These are phyloP conservation scores for Aureobasidium leucospermi DNA, from an alignment of 2,329 filamentous ascomycete genomes.

Conservation along the genomic window DNA sequence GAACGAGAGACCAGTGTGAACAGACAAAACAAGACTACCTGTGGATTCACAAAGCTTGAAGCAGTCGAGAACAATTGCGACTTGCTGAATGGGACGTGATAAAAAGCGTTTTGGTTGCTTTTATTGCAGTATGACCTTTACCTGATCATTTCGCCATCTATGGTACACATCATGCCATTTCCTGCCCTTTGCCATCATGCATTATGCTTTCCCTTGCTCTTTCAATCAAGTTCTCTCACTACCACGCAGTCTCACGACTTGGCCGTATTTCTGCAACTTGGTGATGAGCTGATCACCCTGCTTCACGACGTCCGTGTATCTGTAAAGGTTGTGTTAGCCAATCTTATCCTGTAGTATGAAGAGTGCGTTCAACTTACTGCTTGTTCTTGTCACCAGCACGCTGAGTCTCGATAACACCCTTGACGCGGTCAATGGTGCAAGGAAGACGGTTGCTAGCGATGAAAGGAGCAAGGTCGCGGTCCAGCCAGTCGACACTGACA, in stretches of 20 bases:
- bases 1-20: too few species aligned
- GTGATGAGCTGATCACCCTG: slow-evolving; percentile 97
- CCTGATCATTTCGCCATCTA: neutral
- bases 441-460: slow-evolving; percentile 90
- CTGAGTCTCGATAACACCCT: slow-evolving; percentile 96
- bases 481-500: slow-evolving; percentile 91
- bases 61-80: too few species aligned
- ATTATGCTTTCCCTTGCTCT: neutral
- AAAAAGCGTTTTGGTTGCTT: too few species aligned
- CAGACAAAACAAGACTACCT: too few species aligned
- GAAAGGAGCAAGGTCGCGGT: slow-evolving; percentile 89
- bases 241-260: slow-evolving; percentile 86
- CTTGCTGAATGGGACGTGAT: too few species aligned
- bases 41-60: too few species aligned
- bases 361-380: slow-evolving; percentile 45
- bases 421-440: slow-evolving; percentile 95
- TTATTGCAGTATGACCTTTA: too few species aligned
- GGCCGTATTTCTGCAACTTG: slow-evolving; percentile 98
- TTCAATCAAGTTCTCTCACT: slow-evolving; percentile 60
- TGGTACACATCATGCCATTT: slow-evolving; percentile 8
- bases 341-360: neutral
- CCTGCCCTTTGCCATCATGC: neutral
- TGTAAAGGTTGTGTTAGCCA: slow-evolving; percentile 6
- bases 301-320: slow-evolving; percentile 90
- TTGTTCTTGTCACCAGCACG: slow-evolving; percentile 98